These are phyloP conservation scores for Termitomyces sp. DNA, from an alignment of 768 basidiomycete genomes.

Conservation along the genomic window DNA sequence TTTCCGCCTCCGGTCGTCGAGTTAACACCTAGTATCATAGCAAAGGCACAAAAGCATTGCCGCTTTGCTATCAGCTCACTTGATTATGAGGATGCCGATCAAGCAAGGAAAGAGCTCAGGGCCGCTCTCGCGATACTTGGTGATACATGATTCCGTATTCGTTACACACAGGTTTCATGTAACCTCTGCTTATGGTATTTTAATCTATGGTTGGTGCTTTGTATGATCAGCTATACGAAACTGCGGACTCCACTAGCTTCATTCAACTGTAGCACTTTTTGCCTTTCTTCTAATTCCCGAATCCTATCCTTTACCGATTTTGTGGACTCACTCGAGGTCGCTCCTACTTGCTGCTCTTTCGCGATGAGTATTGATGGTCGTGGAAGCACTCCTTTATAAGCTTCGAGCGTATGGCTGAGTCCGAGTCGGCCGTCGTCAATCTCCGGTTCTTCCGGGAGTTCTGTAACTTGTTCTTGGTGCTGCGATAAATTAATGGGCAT, in stretches of 20 bases:
- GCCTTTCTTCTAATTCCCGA: not conserved
- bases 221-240: not conserved
- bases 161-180: not conserved
- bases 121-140: conserved; percentile 68
- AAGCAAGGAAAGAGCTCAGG: conserved; percentile 79
- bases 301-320: not conserved
- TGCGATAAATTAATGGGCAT: not conserved
- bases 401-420: not conserved
- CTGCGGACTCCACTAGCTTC: not conserved
- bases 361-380: not conserved
- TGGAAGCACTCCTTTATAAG: not conserved
- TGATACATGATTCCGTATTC: conserved; percentile 25
- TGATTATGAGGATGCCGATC: conserved; percentile 90
- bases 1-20: conserved; percentile 30
- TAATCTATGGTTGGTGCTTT: not conserved
- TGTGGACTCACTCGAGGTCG: not conserved
- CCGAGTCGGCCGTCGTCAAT: not conserved
- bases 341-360: not conserved
- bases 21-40: conserved; percentile 60
- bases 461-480: not conserved
- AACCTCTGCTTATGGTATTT: not conserved
- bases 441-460: not conserved
- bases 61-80: conserved; percentile 91
- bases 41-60: conserved; percentile 86
- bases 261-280: not conserved